A percentile compares a stretch with the other conserved stretches of the same genome.
Conservation (phyloP, 257 asterid species). For the Lavandula angustifolia region DNA sequence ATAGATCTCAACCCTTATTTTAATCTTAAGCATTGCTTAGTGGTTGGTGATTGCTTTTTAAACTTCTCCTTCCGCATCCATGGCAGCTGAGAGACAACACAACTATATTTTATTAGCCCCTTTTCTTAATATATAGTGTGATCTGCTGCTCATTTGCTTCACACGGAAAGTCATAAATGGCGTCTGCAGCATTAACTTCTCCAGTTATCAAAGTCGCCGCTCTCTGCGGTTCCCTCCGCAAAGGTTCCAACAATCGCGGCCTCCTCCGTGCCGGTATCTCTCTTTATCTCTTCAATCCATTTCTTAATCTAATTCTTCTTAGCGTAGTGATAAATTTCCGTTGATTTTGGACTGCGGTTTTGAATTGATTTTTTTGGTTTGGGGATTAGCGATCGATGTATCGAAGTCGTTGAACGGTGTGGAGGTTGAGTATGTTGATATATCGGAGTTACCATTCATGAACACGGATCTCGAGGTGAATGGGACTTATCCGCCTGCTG, state of each 20-base stretch:
- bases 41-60: not conserved
- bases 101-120: no score
- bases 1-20: no score
- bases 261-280: slow-evolving; percentile 66
- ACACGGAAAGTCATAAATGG: slow-evolving; percentile 30
- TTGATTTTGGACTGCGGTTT: no score
- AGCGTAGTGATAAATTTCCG: no score
- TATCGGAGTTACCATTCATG: slow-evolving; percentile 63
- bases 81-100: not conserved
- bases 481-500: slow-evolving; percentile 71
- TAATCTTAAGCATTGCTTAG: not conserved
- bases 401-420: slow-evolving; percentile 61
- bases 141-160: not conserved
- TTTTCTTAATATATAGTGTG: not conserved
- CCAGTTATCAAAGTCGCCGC: slow-evolving; percentile 44
- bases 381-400: slow-evolving; percentile 56
- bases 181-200: slow-evolving; percentile 28
- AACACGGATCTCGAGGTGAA: slow-evolving; percentile 82
- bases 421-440: slow-evolving; percentile 73
- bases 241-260: slow-evolving; percentile 57
- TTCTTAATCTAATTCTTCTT: no score
- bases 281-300: not conserved
- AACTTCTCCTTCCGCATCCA: not conserved
- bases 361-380: not conserved
- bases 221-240: slow-evolving; percentile 72